These are phyloP conservation scores for Nitzschia inconspicua DNA, from an alignment of 108 stramenopile species.

Conservation along the genomic window DNA sequence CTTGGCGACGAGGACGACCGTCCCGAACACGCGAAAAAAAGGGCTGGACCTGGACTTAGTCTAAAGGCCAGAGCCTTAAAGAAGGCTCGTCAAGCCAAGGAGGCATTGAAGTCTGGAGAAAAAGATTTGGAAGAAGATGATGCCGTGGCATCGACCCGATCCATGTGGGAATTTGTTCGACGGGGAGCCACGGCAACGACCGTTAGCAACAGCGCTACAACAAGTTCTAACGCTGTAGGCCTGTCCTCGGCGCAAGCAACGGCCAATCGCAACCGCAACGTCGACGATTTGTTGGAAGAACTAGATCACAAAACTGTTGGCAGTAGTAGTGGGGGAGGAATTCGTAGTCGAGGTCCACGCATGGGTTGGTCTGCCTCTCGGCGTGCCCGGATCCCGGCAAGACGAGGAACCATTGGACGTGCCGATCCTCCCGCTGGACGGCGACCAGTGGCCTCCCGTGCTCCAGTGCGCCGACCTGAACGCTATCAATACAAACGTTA, in stretches of 20 bases:
- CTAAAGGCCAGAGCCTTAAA: conserved; percentile 59
- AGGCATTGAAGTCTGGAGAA: background rate
- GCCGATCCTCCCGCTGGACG: too few relatives aligned
- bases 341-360: background rate
- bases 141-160: conserved; percentile 23
- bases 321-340: background rate
- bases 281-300: conserved; percentile 56
- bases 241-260: background rate
- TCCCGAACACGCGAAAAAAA: conserved; percentile 24
- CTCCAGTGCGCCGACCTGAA: background rate
- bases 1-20: conserved; percentile 57
- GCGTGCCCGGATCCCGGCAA: background rate
- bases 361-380: background rate
- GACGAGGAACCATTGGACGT: too few relatives aligned
- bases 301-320: conserved; percentile 47
- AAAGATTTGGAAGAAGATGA: conserved; percentile 19
- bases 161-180: conserved; percentile 83
- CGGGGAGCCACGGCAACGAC: conserved; percentile 33
- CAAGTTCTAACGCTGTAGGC: background rate
- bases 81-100: conserved; percentile 62
- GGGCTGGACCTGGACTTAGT: conserved; percentile 22
- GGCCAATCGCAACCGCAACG: conserved; percentile 1
- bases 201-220: background rate
- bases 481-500: conserved; percentile 9
- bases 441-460: background rate